Evolutionary conservation across 108 stramenopile genomes (phyloP).

Genomic region (Asterionellopsis glacialis): DNA sequence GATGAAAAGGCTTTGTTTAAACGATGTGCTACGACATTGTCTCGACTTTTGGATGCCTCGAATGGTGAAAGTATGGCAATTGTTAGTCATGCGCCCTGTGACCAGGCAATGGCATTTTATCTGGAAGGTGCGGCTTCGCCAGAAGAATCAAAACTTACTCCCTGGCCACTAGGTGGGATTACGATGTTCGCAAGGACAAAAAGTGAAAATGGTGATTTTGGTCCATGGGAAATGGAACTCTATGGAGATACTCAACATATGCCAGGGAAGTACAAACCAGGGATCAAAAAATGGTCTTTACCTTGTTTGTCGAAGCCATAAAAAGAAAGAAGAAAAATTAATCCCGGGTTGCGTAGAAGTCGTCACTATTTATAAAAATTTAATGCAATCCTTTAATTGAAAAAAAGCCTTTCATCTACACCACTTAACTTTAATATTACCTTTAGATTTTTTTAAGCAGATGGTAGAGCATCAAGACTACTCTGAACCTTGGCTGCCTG

Average conservation of each 20-base stretch:
- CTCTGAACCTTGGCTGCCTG: conserved; percentile 64
- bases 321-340: background rate
- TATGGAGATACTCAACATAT: conserved; percentile 65
- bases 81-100: conserved; percentile 70
- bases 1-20: conserved; percentile 48
- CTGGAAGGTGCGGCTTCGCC: conserved; percentile 35
- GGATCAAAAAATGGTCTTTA: conserved; percentile 55
- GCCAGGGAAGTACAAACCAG: conserved; percentile 61
- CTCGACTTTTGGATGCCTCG: conserved; percentile 29
- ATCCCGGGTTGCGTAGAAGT: too few species aligned
- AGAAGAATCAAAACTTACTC: conserved; percentile 28
- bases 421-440: background rate
- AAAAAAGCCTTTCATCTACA: background rate
- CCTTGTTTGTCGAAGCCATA: conserved; percentile 28
- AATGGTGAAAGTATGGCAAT: conserved; percentile 42
- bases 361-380: too few species aligned
- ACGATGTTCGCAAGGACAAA: conserved; percentile 45
- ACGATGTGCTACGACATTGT: conserved; percentile 43
- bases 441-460: background rate
- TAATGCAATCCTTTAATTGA: background rate
- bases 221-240: conserved; percentile 52
- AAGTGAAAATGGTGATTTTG: conserved; percentile 8
- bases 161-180: conserved; percentile 66
- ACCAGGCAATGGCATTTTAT: conserved; percentile 51
- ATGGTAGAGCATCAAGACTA: conserved; percentile 2